Evolutionary conservation across 352 stramenopile species (phyloP).

Genomic region (Phytophthora litchii): DNA sequence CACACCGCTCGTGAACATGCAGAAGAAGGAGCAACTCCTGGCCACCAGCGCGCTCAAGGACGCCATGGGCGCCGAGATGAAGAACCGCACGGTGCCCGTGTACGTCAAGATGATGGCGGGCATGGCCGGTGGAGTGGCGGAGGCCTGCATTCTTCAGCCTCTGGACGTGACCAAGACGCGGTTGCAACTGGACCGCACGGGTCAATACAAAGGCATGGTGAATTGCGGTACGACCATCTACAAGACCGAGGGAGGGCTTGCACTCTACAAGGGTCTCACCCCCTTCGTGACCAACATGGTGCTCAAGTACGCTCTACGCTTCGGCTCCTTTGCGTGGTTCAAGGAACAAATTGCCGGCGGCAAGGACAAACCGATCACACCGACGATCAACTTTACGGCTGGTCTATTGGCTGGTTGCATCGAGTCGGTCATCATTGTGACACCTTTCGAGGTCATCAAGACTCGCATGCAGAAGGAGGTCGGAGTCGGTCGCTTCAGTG

Average conservation of each 20-base stretch:
- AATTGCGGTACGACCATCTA: slow-evolving; percentile 85
- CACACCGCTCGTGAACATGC: slow-evolving; percentile 31
- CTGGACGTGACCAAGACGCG: slow-evolving; percentile 89
- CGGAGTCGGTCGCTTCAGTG: slow-evolving; percentile 88
- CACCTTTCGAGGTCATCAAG: slow-evolving; percentile 98
- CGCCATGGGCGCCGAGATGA: slow-evolving; percentile 71
- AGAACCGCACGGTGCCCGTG: slow-evolving; percentile 69
- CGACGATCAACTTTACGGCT: slow-evolving; percentile 84
- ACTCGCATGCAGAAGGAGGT: slow-evolving; percentile 97
- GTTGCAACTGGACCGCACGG: slow-evolving; percentile 75
- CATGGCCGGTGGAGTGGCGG: slow-evolving; percentile 86
- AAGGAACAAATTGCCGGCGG: slow-evolving; percentile 81
- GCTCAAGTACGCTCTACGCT: slow-evolving; percentile 90
- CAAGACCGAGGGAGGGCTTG: slow-evolving; percentile 67
- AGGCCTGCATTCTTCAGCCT: slow-evolving; percentile 83
- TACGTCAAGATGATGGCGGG: slow-evolving; percentile 88
- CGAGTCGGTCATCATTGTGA: slow-evolving; percentile 97
- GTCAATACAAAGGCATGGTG: slow-evolving; percentile 88
- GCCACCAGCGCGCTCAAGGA: slow-evolving; percentile 82
- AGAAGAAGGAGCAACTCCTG: slow-evolving; percentile 36
- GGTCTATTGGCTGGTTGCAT: slow-evolving; percentile 93
- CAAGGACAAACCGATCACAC: slow-evolving; percentile 74
- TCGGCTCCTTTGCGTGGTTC: slow-evolving; percentile 88
- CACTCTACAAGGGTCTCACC: slow-evolving; percentile 87
- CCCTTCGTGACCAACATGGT: slow-evolving; percentile 91